Conservation (phyloP, 345 rosid species). For the Corchorus capsularis region DNA sequence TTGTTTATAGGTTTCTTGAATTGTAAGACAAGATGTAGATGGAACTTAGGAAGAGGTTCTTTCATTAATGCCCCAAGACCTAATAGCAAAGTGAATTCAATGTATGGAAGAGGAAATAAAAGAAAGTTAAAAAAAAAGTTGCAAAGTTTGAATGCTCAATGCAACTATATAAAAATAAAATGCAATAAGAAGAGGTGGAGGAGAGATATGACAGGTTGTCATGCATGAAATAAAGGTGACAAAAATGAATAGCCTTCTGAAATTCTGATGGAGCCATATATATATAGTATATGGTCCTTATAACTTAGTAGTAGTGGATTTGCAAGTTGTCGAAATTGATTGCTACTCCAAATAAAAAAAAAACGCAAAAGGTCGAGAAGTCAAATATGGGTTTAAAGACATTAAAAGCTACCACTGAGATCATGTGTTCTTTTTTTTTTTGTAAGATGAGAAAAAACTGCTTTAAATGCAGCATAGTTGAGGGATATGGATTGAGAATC, state of each 20-base stretch:
- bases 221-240: background rate
- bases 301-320: background rate
- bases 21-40: background rate
- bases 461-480: background rate
- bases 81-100: conserved; percentile 16
- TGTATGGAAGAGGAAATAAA: background rate
- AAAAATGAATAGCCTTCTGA: conserved; percentile 13
- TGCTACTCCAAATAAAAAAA: background rate
- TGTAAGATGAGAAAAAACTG: background rate
- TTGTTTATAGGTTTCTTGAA: background rate
- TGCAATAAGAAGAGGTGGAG: background rate
- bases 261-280: background rate
- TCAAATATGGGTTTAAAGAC: conserved; percentile 1
- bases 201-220: conserved; percentile 24
- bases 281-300: background rate
- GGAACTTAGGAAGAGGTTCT: background rate
- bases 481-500: background rate
- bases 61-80: conserved; percentile 28
- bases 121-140: background rate
- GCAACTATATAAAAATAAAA: background rate
- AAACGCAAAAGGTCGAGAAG: background rate
- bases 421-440: background rate
- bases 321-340: conserved; percentile 26
- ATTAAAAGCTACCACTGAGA: background rate
- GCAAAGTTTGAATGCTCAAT: conserved; percentile 27